phyloP scores from a whole-genome alignment of 768 basidiomycete species.

The Calocera viscosa region DNA sequence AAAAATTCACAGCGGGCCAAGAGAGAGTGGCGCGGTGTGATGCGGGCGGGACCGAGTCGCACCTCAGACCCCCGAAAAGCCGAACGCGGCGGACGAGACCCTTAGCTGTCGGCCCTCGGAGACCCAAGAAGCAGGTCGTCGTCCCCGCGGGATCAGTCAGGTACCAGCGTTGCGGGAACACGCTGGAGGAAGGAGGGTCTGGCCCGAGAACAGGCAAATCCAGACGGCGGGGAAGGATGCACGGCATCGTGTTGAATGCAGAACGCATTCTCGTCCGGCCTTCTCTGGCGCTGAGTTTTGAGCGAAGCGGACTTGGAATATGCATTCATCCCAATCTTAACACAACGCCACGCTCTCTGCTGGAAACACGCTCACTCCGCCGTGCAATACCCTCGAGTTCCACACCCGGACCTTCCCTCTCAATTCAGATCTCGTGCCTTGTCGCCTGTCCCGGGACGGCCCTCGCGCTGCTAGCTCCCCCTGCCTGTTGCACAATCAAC shows the following conservation, averaged over 20 bases:
- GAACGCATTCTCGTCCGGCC: background rate
- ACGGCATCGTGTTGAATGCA: background rate
- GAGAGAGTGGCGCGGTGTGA: background rate
- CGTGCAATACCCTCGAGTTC: background rate
- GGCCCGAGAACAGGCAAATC: background rate
- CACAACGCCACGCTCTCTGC: background rate
- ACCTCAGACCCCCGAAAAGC: slow-evolving; percentile 3
- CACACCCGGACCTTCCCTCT: background rate
- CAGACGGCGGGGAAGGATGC: background rate
- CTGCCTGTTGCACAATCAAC: background rate
- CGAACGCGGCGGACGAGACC: background rate
- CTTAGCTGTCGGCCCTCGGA: too few species aligned
- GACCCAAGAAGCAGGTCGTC: background rate
- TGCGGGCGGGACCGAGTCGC: background rate
- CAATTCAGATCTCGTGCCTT: background rate
- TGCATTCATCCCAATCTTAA: background rate
- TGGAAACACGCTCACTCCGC: background rate
- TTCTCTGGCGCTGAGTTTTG: background rate
- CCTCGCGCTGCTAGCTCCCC: background rate
- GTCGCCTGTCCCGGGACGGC: background rate
- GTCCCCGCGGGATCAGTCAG: background rate
- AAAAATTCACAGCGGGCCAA: background rate
- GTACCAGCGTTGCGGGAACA: background rate
- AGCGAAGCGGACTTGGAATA: slow-evolving; percentile 9
- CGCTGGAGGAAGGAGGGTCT: background rate